Evolutionary conservation across 1,139 yeast species (phyloP), one percentile per base, ranked within the genome.

Genomic region (Diutina mesorugosa): DNA sequence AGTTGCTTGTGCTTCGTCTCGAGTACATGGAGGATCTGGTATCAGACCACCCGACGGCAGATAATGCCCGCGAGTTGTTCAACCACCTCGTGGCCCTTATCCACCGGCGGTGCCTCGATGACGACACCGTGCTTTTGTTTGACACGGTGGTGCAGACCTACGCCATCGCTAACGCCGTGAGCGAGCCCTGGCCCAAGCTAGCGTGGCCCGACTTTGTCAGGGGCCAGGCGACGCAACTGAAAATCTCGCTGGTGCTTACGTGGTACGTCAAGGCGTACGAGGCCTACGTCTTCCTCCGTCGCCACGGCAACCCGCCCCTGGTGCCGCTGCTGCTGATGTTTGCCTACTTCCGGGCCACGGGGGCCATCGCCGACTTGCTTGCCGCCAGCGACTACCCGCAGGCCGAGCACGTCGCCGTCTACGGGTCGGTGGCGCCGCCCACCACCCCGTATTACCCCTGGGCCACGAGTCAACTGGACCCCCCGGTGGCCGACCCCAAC

Each of bases 131-230:
- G 10, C 14, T 16, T n/a, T 9, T 32, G 6, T 50, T 32, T 18
- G 28, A 29, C 12, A 30, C 45, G 12, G 12, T 50, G 26, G 53
- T n/a, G 28, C 18, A 32, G 28, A 50, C 53, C 6, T 50, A 32
- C 45, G 7, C n/a, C n/a, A 50, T 50, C 28, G 53, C 32, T 16
- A 32, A 50, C 21, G 45, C 14, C 21, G 53, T 50, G 21, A 14
- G 28, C 16, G 53, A 50, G 35, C 53, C 53, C 16, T 50, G 53
- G 53, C 53, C 53, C 35, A 50, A 50, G 32, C 9, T 50, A 16
- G 6, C 53, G 10, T 50, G 53, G 53, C 53, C 53, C 21, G 53
- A 18, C 16, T 50, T 50, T 50, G 53, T 50, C n/a, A 3, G 10
- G n/a, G n/a, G 32, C 29, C 53, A 50, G 16, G 18, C 21, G n/a